Evolutionary conservation across 495 filamentous ascomycete species (phyloP).

Genomic region (Aspergillus saccharolyticus): DNA sequence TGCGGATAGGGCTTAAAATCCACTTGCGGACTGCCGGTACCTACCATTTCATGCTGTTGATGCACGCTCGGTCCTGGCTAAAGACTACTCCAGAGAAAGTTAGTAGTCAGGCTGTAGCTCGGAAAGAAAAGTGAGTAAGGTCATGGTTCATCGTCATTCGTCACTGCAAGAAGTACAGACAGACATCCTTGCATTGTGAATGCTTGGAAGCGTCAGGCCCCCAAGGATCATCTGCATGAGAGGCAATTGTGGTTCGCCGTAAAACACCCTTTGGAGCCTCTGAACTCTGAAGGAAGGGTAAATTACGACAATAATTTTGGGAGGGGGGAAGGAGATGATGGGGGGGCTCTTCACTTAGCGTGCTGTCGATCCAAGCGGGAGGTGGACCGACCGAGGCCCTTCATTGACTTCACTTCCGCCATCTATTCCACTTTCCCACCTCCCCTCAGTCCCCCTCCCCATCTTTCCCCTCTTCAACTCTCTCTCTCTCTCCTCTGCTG

Average conservation of each 20-base stretch:
- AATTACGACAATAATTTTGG: neutral
- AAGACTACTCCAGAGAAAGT: neutral
- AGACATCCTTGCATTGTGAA: neutral
- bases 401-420: slow-evolving; percentile 1
- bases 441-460: neutral
- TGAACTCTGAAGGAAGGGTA: neutral
- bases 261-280: neutral
- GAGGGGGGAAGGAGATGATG: no score
- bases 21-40: neutral
- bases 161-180: neutral
- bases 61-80: no score
- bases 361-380: slow-evolving; percentile 5
- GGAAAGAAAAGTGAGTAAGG: neutral
- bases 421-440: slow-evolving; percentile 1
- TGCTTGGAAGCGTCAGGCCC: neutral
- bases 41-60: neutral
- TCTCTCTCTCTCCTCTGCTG: neutral
- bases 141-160: neutral
- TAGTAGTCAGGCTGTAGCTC: neutral
- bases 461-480: neutral
- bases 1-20: neutral
- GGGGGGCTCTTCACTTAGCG: slow-evolving; percentile 1
- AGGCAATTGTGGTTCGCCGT: neutral
- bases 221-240: neutral
- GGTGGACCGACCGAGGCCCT: slow-evolving; percentile 6